Percentiles rank a stretch among this genome's conserved stretches.
phyloP scores from a whole-genome alignment of 768 basidiomycete genomes.

The Filobasidium wieringae region DNA sequence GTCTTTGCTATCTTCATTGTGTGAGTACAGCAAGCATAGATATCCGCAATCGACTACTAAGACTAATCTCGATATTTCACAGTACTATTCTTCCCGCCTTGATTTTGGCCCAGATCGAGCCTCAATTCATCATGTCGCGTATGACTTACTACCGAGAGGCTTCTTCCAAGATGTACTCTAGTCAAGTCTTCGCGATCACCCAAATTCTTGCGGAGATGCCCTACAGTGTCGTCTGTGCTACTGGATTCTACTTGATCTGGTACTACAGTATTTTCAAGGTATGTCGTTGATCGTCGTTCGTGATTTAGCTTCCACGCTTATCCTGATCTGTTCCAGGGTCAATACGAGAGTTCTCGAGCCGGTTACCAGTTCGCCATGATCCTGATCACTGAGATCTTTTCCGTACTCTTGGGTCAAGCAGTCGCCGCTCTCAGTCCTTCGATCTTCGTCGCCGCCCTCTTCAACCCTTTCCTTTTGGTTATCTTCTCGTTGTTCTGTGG shows the following conservation, averaged over 20 bases:
- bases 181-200: conserved; percentile 69
- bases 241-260: conserved; percentile 59
- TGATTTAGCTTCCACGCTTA: too few relatives aligned
- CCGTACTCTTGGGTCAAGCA: conserved; percentile 54
- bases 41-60: conserved; percentile 46
- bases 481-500: conserved; percentile 65
- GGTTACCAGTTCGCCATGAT: conserved; percentile 62
- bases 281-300: too few relatives aligned
- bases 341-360: conserved; percentile 38
- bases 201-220: conserved; percentile 75
- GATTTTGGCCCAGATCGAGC: conserved; percentile 69
- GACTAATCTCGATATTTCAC: too few relatives aligned
- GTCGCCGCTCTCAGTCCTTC: conserved; percentile 66
- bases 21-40: too few relatives aligned
- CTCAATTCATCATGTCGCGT: conserved; percentile 66
- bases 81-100: conserved; percentile 54
- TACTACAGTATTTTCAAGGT: conserved; percentile 59
- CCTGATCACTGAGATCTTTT: conserved; percentile 59
- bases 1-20: conserved; percentile 43
- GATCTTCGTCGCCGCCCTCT: conserved; percentile 64
- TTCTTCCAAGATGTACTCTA: conserved; percentile 73
- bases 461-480: conserved; percentile 60
- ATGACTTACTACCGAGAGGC: conserved; percentile 48
- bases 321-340: too few relatives aligned
- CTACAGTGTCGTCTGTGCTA: conserved; percentile 53